Evolutionary conservation across 2,329 filamentous ascomycete species (phyloP), one percentile per base, ranked within the genome.

Genomic region (Kalmusia sp.): DNA sequence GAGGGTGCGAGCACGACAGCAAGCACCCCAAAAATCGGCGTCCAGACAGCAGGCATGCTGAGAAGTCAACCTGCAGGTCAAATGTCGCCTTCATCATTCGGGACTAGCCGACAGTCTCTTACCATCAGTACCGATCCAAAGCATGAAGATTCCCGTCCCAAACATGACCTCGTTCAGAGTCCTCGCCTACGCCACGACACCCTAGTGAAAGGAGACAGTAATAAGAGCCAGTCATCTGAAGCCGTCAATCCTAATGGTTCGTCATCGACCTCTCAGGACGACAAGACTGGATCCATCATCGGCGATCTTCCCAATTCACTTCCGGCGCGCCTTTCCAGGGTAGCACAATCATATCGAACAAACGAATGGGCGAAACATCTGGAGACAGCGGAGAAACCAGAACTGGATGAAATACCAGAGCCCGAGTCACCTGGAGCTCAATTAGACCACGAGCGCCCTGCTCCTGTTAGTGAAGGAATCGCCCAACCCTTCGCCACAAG

Each of bases 311-410:
- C 57, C 6, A 85, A 86, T 3, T 81, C 81, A 9, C 81, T 96
- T 8, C 90, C 91, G 0, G 78, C 81, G n/a, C 85, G 86, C 11
- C 75, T 92, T 28, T 95, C 92, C 1, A 88, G 85, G 55, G 84
- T 96, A 7, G 89, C 92, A 1, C 79, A 91, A 70, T 90, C 89
- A 0, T 96, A 95, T 69, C 86, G 93, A 52, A 97, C 92, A 1
- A 96, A 96, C 60, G 93, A 98, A 76, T 98, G 93, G 93, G 92
- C 92, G 0, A 97, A 96, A 72, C 92, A 96, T 71, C 80, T 96
- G 9, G 86, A 87, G 58, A 79, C 84, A 35, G 92, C 93, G 6
- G 93, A 97, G 14, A 77, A 79, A 4, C 92, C 92, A 1, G 83
- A 87, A 41, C 73, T 83, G 0, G 87, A 91, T 6, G 82, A 86